Conservation (phyloP, 768 basidiomycete genomes). For the Megacollybia marginata region DNA sequence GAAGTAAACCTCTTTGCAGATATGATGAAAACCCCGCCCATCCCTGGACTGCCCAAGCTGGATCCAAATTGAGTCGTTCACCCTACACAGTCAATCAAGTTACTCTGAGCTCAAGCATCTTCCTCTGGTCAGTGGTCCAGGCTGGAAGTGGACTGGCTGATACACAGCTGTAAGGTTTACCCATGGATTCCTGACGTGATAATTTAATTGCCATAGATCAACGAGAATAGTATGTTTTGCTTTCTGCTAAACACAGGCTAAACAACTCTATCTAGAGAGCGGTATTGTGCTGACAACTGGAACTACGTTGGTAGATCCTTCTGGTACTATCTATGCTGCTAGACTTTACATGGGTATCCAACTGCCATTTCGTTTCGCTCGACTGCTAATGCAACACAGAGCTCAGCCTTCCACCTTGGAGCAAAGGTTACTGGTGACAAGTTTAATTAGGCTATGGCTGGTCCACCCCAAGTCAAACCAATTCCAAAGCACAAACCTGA, state of each 20-base stretch:
- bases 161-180: conserved; percentile 44
- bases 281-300: conserved; percentile 70
- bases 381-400: conserved; percentile 25
- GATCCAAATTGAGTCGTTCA: conserved; percentile 73
- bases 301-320: conserved; percentile 51
- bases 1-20: conserved; percentile 69
- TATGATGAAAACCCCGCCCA: conserved; percentile 30
- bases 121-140: conserved; percentile 66
- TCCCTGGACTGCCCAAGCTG: conserved; percentile 65
- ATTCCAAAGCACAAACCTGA: conserved; percentile 55
- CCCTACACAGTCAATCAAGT: conserved; percentile 71
- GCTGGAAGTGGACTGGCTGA: conserved; percentile 67
- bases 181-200: too few species aligned
- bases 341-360: conserved; percentile 46
- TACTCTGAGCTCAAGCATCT: conserved; percentile 75
- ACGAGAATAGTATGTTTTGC: conserved; percentile 67
- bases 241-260: conserved; percentile 1
- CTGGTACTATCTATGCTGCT: conserved; percentile 51
- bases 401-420: conserved; percentile 64
- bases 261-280: conserved; percentile 38
- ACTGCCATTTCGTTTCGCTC: not conserved
- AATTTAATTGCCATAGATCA: conserved; percentile 6
- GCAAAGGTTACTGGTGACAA: conserved; percentile 56
- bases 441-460: conserved; percentile 54
- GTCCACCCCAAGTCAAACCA: conserved; percentile 52